phyloP scores from a whole-genome alignment of 139 green algal genomes.

The Eudorina sp. region DNA sequence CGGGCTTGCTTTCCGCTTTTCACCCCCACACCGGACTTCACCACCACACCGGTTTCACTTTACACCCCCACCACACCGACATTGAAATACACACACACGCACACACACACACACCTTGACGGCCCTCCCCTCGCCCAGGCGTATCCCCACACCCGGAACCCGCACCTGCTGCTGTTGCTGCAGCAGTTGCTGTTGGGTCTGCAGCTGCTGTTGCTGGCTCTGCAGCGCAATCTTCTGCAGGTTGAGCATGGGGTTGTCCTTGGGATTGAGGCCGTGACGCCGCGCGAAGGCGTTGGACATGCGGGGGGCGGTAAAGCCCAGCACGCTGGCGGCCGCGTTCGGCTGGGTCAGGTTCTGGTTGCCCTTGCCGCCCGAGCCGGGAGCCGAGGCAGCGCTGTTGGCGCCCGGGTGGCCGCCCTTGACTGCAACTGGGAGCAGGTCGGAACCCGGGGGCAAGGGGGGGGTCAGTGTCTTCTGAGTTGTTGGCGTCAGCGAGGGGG shows the following conservation, averaged over 20 bases:
- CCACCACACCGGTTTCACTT: too few relatives aligned
- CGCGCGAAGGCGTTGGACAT: conserved; percentile 87
- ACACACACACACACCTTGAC: background rate
- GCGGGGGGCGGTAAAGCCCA: conserved; percentile 67
- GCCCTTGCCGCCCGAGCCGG: conserved; percentile 1
- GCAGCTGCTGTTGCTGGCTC: conserved; percentile 24
- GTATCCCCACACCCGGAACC: too few relatives aligned
- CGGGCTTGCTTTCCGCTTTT: too few relatives aligned
- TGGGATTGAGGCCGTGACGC: conserved; percentile 81
- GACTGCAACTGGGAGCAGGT: too few relatives aligned
- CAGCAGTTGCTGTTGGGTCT: conserved; percentile 6
- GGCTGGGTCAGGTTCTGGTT: conserved; percentile 45
- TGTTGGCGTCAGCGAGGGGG: too few relatives aligned
- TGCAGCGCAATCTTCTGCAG: conserved; percentile 69
- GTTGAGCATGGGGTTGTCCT: conserved; percentile 72
- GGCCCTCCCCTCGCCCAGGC: too few relatives aligned
- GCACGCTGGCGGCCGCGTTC: conserved; percentile 27
- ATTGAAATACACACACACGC: background rate
- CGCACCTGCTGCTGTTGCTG: conserved; percentile 7
- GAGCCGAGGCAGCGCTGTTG: background rate
- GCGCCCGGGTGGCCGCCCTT: background rate
- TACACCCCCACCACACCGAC: too few relatives aligned
- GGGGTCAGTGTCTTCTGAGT: too few relatives aligned
- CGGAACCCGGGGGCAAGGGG: too few relatives aligned
- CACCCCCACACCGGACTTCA: too few relatives aligned